Evolutionary conservation across 2,329 filamentous ascomycete species (phyloP).

Genomic region (Fusarium clavum): DNA sequence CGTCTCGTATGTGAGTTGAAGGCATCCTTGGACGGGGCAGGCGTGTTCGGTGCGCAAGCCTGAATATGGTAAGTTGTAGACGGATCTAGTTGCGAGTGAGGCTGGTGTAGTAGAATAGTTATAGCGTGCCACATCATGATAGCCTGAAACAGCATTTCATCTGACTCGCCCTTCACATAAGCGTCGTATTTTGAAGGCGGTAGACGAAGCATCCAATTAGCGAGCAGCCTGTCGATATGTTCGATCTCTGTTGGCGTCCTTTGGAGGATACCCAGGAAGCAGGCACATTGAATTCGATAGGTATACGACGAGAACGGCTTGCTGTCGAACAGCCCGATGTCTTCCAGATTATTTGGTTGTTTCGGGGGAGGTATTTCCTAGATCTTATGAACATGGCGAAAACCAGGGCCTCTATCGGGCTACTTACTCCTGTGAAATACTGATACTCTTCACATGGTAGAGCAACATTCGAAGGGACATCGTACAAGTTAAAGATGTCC

Average conservation of each 20-base stretch:
- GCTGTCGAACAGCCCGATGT: neutral
- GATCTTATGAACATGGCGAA: neutral
- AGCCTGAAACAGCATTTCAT: conserved; percentile 17
- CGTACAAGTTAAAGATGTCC: neutral
- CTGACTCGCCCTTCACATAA: neutral
- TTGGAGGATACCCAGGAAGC: neutral
- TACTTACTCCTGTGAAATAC: conserved; percentile 7
- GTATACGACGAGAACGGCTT: neutral
- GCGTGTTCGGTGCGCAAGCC: neutral
- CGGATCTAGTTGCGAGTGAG: conserved; percentile 5
- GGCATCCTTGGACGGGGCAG: neutral
- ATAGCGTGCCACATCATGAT: conserved; percentile 19
- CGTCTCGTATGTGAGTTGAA: conserved; percentile 8
- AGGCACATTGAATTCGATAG: conserved; percentile 12
- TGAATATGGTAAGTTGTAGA: conserved; percentile 6
- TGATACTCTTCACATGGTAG: conserved; percentile 3
- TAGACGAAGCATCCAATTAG: conserved; percentile 15
- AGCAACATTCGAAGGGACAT: neutral
- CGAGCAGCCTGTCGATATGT: neutral
- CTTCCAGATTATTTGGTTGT: neutral
- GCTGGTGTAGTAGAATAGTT: conserved; percentile 3
- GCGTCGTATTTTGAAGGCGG: conserved; percentile 1
- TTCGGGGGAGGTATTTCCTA: conserved; percentile 1
- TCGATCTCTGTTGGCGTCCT: neutral
- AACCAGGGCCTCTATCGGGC: fast-evolving